Evolutionary conservation across 1,284 basidiomycete species (phyloP), one percentile per base, ranked within the genome.

Genomic region (Cryptococcus sp.): DNA sequence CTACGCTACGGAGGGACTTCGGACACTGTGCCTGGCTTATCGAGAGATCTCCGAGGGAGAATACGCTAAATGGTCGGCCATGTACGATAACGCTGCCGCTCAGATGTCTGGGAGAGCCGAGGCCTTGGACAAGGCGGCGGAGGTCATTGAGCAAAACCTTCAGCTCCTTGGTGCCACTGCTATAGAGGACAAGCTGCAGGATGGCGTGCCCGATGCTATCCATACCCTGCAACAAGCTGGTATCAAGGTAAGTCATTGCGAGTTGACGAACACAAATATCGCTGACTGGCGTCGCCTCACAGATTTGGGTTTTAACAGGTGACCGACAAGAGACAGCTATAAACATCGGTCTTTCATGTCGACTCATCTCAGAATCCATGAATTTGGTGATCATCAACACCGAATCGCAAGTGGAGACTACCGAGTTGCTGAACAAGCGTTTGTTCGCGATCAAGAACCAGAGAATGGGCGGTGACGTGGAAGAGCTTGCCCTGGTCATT

Each of bases 291-390:
- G 55, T 38, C 50, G 25, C 46, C 61, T 23, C 17, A 16, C 50
- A 89, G 87, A 88, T 99, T 39, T 99, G 96, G 96, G 93, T 99
- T 11, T 80, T 99, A 50, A 99, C 96, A 1, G 96, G 96, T 2
- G 96, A 99, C 78, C 83, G 95, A 61, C 95, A 99, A 80, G 96
- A 99, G 79, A 99, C 96, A 2, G 96, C 96, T 15, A 98, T 99
- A 80, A 99, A 99, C 72, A 99, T 99, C 64, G 96, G 96, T 50
- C 87, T 99, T 83, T 94, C 92, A 1, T 99, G 95, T 80, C 86
- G 93, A 60, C 79, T 99, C 63, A 98, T 99, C 60, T 93, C 93
- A 2, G 96, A 99, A 79, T 93, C 91, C 16, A 99, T 99, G 96
- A 98, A 96, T 75, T 69, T 99, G 80, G 93, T 95, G 53, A 89